Conservation (phyloP, 805 yeast species). For the Myxozyma sirexii region DNA sequence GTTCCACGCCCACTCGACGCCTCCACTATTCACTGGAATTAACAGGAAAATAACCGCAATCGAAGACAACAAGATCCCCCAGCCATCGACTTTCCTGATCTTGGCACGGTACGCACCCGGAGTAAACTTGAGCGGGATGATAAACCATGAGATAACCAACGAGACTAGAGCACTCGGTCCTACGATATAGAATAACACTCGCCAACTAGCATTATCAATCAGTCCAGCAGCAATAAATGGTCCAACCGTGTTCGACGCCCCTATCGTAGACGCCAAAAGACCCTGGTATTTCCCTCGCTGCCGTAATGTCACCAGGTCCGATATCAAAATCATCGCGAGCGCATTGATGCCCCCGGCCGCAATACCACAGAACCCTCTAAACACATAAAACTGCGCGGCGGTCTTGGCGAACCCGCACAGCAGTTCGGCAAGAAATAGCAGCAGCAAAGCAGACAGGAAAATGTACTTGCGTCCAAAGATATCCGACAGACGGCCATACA, state of each 20-base stretch:
- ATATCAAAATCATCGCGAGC: slow-evolving; percentile 56
- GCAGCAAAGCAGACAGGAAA: slow-evolving; percentile 46
- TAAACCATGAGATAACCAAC: slow-evolving; percentile 39
- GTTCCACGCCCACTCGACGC: slow-evolving; percentile 59
- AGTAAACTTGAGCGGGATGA: slow-evolving; percentile 43
- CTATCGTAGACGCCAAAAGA: slow-evolving; percentile 40
- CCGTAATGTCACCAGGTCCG: slow-evolving; percentile 56
- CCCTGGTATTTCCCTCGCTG: slow-evolving; percentile 41
- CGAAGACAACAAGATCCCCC: slow-evolving; percentile 54
- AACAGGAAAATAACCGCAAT: slow-evolving; percentile 54
- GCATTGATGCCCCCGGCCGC: slow-evolving; percentile 73
- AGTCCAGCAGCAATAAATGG: slow-evolving; percentile 60
- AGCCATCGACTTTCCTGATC: slow-evolving; percentile 54
- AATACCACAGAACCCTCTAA: slow-evolving; percentile 67
- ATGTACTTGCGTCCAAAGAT: slow-evolving; percentile 50
- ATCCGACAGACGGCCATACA: slow-evolving; percentile 71
- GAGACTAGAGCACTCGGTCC: slow-evolving; percentile 48
- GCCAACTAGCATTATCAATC: slow-evolving; percentile 52
- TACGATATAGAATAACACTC: slow-evolving; percentile 55
- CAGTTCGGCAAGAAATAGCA: slow-evolving; percentile 53
- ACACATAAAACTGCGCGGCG: slow-evolving; percentile 68
- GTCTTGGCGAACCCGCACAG: slow-evolving; percentile 49
- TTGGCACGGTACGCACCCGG: slow-evolving; percentile 48
- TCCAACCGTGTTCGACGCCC: slow-evolving; percentile 51
- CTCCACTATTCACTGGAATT: slow-evolving; percentile 66